Evolutionary conservation across 495 filamentous ascomycete genomes (phyloP).

Genomic region (Penicillium ochrochloron): DNA sequence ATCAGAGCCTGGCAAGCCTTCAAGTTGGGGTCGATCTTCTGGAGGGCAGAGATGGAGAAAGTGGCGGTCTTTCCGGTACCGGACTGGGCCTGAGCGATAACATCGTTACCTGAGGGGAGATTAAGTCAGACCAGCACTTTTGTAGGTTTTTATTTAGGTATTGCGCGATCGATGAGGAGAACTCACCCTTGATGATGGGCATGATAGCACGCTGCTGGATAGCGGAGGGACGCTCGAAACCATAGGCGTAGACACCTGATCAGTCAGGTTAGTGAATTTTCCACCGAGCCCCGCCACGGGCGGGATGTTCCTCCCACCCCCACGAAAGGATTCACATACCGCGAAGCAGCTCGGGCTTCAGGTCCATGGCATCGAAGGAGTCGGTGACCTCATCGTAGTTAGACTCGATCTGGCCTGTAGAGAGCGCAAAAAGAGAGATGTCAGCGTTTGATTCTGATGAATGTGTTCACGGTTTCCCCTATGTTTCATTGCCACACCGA

Average conservation of each 20-base stretch:
- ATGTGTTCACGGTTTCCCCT: background rate
- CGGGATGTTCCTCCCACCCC: conserved; percentile 6
- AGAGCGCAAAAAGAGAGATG: conserved; percentile 16
- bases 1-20: conserved; percentile 97
- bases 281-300: conserved; percentile 24
- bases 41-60: conserved; percentile 97
- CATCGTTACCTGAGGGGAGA: conserved; percentile 78
- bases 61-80: conserved; percentile 99
- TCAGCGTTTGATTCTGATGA: conserved; percentile 28
- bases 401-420: conserved; percentile 93
- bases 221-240: conserved; percentile 98
- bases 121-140: conserved; percentile 25
- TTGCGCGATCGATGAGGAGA: background rate
- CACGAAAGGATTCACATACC: conserved; percentile 61
- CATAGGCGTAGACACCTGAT: conserved; percentile 96
- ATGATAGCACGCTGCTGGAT: conserved; percentile 99
- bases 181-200: conserved; percentile 98
- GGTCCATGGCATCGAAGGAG: conserved; percentile 96
- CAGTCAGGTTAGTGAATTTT: conserved; percentile 38
- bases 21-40: conserved; percentile 93
- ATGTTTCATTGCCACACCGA: conserved; percentile 32
- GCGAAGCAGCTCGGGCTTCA: conserved; percentile 95
- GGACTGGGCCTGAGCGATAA: conserved; percentile 98
- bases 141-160: conserved; percentile 26
- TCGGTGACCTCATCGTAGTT: conserved; percentile 99